Evolutionary conservation across 73 alveolate species (phyloP), one percentile per base, ranked within the genome.

Genomic region (Diophrys sp.): DNA sequence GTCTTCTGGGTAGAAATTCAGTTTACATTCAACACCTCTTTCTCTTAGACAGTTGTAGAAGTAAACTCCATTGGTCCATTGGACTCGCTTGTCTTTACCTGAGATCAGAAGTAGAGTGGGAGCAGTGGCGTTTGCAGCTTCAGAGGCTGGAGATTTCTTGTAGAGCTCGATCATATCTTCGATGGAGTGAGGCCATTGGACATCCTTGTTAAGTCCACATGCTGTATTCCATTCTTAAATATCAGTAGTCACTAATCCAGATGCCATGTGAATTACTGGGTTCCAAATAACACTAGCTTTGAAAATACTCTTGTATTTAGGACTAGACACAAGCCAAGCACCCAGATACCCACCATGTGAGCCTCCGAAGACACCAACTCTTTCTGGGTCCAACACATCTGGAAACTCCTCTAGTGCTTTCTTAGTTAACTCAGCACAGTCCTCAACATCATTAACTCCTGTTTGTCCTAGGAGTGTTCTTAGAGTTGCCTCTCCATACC

Each of bases 331-430:
- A 0, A 88, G 34, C 71, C 82, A 81, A 25, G 85, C 80, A 8
- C 89, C 78, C 26, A 78, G 62, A 80, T 56, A 88, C 0, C 95
- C 95, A 1, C 95, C 95, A 68, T 83, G 91, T 57, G 85, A 56
- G 29, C 90, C 89, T 23, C 95, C 95, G 29, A 28, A 83, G 1
- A 82, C 82, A 2, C 85, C 87, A 0, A 84, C 84, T 32, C 77
- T 82, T 0, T 33, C 67, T 1, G 74, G 29, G 54, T 77, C 92
- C 0, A 78, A 30, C 11, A 25, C 29, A 33, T 82, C 87, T 25
- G 55, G 28, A 31, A 14, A 56, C 56, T 76, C 54, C 5, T 77
- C 82, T 8, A 88, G 73, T 5, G 79, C 77, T 0, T 11, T n/a
- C 55, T 56, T 54, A 30, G 73, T 33, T 18, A 85, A 31, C n/a